Evolutionary conservation across 192 early-diverging fungal genomes (phyloP).

Genomic region (Umbelopsis sp.): DNA sequence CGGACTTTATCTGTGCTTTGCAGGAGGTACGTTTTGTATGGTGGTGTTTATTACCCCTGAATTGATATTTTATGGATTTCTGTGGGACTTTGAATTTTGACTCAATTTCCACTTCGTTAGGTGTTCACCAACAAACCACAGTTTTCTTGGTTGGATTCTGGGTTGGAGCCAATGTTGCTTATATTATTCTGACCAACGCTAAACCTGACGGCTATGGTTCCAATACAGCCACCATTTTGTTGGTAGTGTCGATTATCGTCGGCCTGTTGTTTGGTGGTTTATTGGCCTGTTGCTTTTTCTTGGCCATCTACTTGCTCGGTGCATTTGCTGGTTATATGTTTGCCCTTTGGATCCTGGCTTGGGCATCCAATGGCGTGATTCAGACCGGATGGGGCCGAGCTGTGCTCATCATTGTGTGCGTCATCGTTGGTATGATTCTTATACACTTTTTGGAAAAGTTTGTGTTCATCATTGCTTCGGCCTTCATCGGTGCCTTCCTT

Average conservation of each 20-base stretch:
- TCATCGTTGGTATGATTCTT: constrained; percentile 63
- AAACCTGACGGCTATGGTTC: constrained; percentile 45
- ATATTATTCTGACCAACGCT: constrained; percentile 52
- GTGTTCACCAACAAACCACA: constrained; percentile 50
- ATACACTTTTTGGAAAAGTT: constrained; percentile 66
- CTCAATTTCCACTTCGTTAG: background rate
- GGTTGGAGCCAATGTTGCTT: constrained; percentile 53
- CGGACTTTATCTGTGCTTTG: constrained; percentile 36
- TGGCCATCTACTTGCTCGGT: constrained; percentile 78
- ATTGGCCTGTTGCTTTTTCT: constrained; percentile 65
- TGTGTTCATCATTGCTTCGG: constrained; percentile 71
- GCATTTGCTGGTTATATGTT: constrained; percentile 77
- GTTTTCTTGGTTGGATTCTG: constrained; percentile 83
- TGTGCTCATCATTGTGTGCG: constrained; percentile 68
- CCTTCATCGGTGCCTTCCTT: constrained; percentile 79
- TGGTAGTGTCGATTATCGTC: constrained; percentile 61
- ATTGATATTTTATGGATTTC: background rate
- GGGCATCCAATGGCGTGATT: constrained; percentile 64
- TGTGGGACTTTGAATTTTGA: background rate
- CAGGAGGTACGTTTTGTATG: constrained; percentile 28
- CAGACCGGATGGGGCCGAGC: constrained; percentile 63
- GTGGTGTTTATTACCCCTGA: background rate
- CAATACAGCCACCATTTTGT: constrained; percentile 49
- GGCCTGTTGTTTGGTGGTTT: constrained; percentile 72
- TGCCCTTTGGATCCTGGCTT: constrained; percentile 73